Conservation (phyloP, 768 basidiomycete species). For the Fistulinella prunicolor region DNA sequence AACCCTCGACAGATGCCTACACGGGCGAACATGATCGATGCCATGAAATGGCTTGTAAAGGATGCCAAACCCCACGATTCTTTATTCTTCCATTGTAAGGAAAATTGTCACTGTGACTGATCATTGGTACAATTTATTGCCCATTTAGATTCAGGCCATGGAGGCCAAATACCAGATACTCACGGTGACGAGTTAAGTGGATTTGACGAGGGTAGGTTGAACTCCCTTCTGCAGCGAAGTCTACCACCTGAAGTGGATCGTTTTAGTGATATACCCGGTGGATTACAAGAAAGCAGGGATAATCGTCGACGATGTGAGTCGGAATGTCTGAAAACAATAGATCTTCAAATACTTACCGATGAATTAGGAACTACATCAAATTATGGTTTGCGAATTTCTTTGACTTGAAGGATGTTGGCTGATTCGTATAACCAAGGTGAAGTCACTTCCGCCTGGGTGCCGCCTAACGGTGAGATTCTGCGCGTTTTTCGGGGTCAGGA, state of each 20-base stretch:
- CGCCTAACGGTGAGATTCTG: constrained; percentile 49
- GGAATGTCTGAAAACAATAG: neutral
- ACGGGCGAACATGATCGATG: constrained; percentile 51
- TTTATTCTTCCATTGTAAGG: constrained; percentile 69
- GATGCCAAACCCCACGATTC: constrained; percentile 70
- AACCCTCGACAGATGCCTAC: constrained; percentile 49
- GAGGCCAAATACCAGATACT: constrained; percentile 81
- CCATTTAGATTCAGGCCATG: constrained; percentile 83
- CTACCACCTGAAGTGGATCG: neutral
- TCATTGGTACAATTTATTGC: neutral
- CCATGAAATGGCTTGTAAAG: constrained; percentile 65
- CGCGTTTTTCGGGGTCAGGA: neutral
- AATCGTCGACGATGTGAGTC: constrained; percentile 73
- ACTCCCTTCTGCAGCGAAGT: neutral
- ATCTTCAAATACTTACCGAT: neutral
- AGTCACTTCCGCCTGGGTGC: constrained; percentile 61
- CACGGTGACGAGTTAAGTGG: constrained; percentile 82
- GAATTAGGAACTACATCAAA: constrained; percentile 38
- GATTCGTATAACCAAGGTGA: constrained; percentile 34
- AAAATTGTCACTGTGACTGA: neutral
- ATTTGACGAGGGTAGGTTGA: constrained; percentile 63
- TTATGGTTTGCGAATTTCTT: constrained; percentile 33
- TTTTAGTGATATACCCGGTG: constrained; percentile 78
- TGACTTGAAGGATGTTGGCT: neutral
- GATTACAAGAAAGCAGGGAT: constrained; percentile 76